Conservation (phyloP, 2,329 filamentous ascomycete species). For the Aspergillus brasiliensis region DNA sequence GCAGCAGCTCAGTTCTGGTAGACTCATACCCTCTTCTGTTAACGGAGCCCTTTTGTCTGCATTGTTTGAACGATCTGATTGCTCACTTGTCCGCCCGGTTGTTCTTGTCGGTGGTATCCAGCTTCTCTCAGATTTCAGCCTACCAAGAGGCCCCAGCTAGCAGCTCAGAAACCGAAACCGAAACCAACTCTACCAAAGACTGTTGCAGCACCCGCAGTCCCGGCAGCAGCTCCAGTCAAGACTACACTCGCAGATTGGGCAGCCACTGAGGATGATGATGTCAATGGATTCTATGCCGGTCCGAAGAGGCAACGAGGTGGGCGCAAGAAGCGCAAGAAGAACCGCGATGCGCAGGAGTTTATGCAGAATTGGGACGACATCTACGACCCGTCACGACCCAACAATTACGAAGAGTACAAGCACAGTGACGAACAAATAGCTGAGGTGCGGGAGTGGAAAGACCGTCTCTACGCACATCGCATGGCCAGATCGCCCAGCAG, state of each 20-base stretch:
- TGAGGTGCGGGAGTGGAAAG: conserved; percentile 84
- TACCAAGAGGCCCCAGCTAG: conserved; percentile 73
- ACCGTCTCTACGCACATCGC: conserved; percentile 72
- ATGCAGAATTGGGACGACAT: conserved; percentile 83
- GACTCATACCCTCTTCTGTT: conserved; percentile 41
- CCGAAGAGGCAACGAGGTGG: conserved; percentile 75
- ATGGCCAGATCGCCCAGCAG: conserved; percentile 50
- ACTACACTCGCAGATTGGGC: conserved; percentile 80
- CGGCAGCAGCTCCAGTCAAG: conserved; percentile 57
- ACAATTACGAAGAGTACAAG: conserved; percentile 81
- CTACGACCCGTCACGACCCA: conserved; percentile 81
- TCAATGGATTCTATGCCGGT: conserved; percentile 63
- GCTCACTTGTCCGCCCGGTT: conserved; percentile 49
- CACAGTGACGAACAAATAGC: conserved; percentile 79
- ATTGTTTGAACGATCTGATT: conserved; percentile 33
- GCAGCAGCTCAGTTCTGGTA: conserved; percentile 65
- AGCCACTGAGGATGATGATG: conserved; percentile 76
- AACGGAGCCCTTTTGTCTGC: conserved; percentile 20
- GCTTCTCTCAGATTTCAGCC: conserved; percentile 82
- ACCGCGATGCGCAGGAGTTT: conserved; percentile 61
- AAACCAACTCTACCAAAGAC: conserved; percentile 64
- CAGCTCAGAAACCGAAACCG: conserved; percentile 60
- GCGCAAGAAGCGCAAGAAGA: conserved; percentile 76
- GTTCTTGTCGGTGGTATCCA: conserved; percentile 35
- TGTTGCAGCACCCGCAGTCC: conserved; percentile 33